phyloP scores from a whole-genome alignment of 1,139 yeast genomes.

The Pichia norvegensis region DNA sequence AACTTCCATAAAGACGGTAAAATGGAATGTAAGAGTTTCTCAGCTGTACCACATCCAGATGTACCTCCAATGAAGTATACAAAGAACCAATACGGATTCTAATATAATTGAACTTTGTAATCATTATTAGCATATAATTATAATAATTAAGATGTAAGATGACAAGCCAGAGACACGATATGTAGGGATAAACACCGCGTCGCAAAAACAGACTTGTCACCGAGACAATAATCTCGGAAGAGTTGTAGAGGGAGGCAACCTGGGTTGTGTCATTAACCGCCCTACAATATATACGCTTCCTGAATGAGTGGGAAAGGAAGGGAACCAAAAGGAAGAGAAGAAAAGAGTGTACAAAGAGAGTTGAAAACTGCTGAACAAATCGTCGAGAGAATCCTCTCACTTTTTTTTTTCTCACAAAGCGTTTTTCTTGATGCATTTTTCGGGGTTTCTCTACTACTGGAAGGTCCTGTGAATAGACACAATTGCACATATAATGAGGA shows the following conservation, averaged over 20 bases:
- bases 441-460: background rate
- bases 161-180: background rate
- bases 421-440: too few relatives aligned
- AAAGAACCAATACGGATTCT: constrained; percentile 36
- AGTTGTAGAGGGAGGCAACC: constrained; percentile 32
- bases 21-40: constrained; percentile 45
- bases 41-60: constrained; percentile 85
- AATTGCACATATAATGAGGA: background rate
- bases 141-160: background rate
- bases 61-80: constrained; percentile 95
- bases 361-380: too few relatives aligned
- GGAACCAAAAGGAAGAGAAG: constrained; percentile 3
- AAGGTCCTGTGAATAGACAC: too few relatives aligned
- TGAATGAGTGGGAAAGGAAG: constrained; percentile 26
- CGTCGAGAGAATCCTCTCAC: too few relatives aligned
- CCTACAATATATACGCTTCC: constrained; percentile 32
- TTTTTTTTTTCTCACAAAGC: background rate
- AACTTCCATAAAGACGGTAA: constrained; percentile 34
- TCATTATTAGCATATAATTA: background rate
- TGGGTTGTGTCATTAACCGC: constrained; percentile 27
- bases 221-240: constrained; percentile 22
- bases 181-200: background rate
- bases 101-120: background rate
- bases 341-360: background rate
- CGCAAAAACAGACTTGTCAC: background rate